phyloP scores from a whole-genome alignment of 371 early-diverging fungal species.

The Mucor sp. region DNA sequence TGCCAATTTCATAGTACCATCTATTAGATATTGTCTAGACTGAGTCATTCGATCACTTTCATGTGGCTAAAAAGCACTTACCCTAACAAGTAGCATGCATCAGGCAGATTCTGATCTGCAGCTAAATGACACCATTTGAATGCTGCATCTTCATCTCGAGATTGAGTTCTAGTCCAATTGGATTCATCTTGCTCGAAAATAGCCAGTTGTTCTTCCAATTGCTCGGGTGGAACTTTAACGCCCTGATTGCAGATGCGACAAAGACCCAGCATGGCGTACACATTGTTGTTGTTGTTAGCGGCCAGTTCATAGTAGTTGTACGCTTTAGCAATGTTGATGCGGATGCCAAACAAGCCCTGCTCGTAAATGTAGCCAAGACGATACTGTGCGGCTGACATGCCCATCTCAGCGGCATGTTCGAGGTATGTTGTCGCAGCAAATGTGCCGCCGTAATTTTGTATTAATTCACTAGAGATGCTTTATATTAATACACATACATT shows the following conservation, averaged over 20 bases:
- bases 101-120: conserved; percentile 34
- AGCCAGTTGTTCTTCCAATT: conserved; percentile 13
- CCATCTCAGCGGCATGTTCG: conserved; percentile 38
- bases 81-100: conserved; percentile 47
- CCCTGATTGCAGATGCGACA: conserved; percentile 40
- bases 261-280: conserved; percentile 37
- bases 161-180: conserved; percentile 30
- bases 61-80: conserved; percentile 6
- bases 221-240: conserved; percentile 34
- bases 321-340: conserved; percentile 29
- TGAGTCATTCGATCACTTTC: neutral
- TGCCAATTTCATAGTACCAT: conserved; percentile 52
- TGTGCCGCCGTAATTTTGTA: conserved; percentile 33
- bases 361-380: conserved; percentile 34
- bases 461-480: conserved; percentile 22
- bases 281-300: conserved; percentile 20
- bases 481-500: neutral
- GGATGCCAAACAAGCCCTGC: conserved; percentile 28
- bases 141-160: conserved; percentile 50
- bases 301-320: conserved; percentile 33
- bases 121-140: conserved; percentile 49
- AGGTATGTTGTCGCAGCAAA: conserved; percentile 33
- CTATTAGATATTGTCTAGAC: conserved; percentile 7
- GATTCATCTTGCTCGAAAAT: conserved; percentile 41
- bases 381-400: conserved; percentile 31